phyloP scores from a whole-genome alignment of 2,329 filamentous ascomycete species.

The Graphiopsis chlorocephala region DNA sequence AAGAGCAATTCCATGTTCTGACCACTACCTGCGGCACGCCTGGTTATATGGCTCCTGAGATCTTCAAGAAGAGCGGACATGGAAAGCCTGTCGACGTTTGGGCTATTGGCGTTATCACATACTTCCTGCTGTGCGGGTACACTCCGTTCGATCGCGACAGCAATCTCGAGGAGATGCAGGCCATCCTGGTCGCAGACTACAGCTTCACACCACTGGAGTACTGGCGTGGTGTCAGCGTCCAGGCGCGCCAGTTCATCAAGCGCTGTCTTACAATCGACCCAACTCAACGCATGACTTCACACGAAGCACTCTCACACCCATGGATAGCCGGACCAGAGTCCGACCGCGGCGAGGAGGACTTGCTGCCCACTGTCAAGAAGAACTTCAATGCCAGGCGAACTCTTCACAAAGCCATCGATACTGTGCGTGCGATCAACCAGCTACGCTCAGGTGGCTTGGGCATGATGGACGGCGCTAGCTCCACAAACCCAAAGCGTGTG shows the following conservation, averaged over 20 bases:
- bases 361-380: constrained; percentile 66
- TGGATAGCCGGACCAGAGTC: constrained; percentile 61
- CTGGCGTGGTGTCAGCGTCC: constrained; percentile 87
- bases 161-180: constrained; percentile 99
- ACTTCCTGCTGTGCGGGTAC: constrained; percentile 96
- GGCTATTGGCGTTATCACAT: constrained; percentile 98
- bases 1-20: constrained; percentile 95
- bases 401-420: constrained; percentile 66
- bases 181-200: constrained; percentile 94
- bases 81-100: constrained; percentile 98
- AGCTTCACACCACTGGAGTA: constrained; percentile 92
- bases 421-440: constrained; percentile 66
- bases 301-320: constrained; percentile 67
- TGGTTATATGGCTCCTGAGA: constrained; percentile 98
- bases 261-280: constrained; percentile 90
- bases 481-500: constrained; percentile 49
- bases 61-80: constrained; percentile 97
- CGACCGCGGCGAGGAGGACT: constrained; percentile 49
- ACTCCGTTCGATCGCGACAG: constrained; percentile 97
- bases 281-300: constrained; percentile 81
- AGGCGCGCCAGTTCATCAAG: constrained; percentile 85
- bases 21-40: constrained; percentile 97
- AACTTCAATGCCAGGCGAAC: constrained; percentile 67
- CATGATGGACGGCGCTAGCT: constrained; percentile 58
- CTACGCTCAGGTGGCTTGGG: constrained; percentile 57